Evolutionary conservation across 192 early-diverging fungal genomes (phyloP).

Genomic region (Paraglomus occultum): DNA sequence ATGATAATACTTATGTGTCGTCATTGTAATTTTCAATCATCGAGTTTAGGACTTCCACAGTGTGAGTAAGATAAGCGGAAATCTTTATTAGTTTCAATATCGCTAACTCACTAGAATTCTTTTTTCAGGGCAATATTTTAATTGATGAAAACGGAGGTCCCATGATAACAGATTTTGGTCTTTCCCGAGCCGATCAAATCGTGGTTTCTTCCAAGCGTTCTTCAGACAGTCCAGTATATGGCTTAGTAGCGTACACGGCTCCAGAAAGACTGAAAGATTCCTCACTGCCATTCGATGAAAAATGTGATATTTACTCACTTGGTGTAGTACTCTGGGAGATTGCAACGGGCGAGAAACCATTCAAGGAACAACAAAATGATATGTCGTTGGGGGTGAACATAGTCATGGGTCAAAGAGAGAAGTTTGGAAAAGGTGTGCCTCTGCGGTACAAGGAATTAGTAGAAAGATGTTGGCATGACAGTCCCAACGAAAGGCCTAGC

Average conservation of each 20-base stretch:
- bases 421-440: not conserved
- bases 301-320: conserved; percentile 25
- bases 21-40: too few species aligned
- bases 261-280: conserved; percentile 45
- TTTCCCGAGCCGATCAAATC: conserved; percentile 39
- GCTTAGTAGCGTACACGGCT: conserved; percentile 42
- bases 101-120: too few species aligned
- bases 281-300: conserved; percentile 40
- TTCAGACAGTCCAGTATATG: conserved; percentile 36
- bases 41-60: conserved; percentile 3
- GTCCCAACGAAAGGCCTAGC: not conserved
- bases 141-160: conserved; percentile 42
- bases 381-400: conserved; percentile 44
- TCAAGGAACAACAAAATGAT: conserved; percentile 20
- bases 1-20: too few species aligned
- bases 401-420: conserved; percentile 40
- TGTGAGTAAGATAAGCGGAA: not conserved
- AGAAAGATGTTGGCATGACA: not conserved
- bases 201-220: not conserved
- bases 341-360: not conserved
- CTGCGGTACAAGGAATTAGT: not conserved
- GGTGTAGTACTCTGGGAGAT: conserved; percentile 3
- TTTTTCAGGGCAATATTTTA: conserved; percentile 37
- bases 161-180: conserved; percentile 44
- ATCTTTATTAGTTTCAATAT: not conserved